Conservation (phyloP, 2,329 filamentous ascomycete genomes). For the Huntiella bhutanensis region DNA sequence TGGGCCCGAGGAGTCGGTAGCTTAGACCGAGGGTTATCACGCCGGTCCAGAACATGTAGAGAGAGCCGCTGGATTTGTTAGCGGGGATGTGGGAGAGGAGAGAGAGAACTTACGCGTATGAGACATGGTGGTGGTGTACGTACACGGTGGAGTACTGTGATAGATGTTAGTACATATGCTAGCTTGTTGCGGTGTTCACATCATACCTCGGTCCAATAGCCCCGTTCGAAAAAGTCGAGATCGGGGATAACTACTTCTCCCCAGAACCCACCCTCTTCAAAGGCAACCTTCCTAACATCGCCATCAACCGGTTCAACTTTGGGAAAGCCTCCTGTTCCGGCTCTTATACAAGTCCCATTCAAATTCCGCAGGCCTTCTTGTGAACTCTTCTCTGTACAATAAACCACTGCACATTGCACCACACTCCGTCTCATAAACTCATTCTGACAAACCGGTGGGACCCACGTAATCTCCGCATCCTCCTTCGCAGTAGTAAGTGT, state of each 20-base stretch:
- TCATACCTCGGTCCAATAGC: slow-evolving; percentile 8
- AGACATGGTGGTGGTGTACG: slow-evolving; percentile 1
- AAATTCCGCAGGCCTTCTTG: slow-evolving; percentile 15
- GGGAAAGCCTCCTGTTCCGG: background rate
- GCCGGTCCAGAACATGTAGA: slow-evolving; percentile 21
- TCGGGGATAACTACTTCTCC: slow-evolving; percentile 7
- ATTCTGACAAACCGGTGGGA: slow-evolving; percentile 3
- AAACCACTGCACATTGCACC: slow-evolving; percentile 19
- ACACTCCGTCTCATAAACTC: background rate
- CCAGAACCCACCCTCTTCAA: slow-evolving; percentile 2
- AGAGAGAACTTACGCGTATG: background rate
- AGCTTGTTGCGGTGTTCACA: too few species aligned
- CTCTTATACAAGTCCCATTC: slow-evolving; percentile 22
- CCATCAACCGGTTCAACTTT: background rate
- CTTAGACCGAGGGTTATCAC: slow-evolving; percentile 21
- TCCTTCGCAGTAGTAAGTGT: background rate
- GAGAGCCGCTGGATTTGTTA: background rate
- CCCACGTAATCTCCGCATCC: background rate
- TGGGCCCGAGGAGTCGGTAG: slow-evolving; percentile 15
- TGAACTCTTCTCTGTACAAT: slow-evolving; percentile 18
- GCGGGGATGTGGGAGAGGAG: background rate
- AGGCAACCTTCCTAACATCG: slow-evolving; percentile 10
- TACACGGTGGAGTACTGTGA: slow-evolving; percentile 21
- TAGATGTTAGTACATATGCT: background rate
- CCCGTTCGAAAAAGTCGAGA: slow-evolving; percentile 7